phyloP scores from a whole-genome alignment of 2,329 filamentous ascomycete genomes.

The Alternaria triticina region DNA sequence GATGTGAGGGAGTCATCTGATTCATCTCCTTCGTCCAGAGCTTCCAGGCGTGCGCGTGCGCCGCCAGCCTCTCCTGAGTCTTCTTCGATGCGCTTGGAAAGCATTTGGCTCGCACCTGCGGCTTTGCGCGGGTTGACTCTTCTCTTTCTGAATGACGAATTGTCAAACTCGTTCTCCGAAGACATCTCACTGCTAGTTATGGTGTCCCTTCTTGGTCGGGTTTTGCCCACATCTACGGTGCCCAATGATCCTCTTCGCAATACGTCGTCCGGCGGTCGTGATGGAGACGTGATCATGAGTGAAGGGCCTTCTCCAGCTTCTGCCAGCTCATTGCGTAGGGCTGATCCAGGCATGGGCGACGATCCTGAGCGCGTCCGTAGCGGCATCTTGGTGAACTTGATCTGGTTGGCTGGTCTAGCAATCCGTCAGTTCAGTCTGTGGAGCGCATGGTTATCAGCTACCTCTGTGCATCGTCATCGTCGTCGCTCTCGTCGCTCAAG shows the following conservation, averaged over 20 bases:
- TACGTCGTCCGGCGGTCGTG: slow-evolving; percentile 50
- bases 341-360: slow-evolving; percentile 68
- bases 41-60: slow-evolving; percentile 43
- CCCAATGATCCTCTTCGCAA: slow-evolving; percentile 70
- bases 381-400: slow-evolving; percentile 96
- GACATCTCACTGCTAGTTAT: slow-evolving; percentile 84
- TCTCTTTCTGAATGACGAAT: slow-evolving; percentile 68
- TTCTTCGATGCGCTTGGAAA: slow-evolving; percentile 62
- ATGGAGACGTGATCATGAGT: slow-evolving; percentile 63
- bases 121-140: slow-evolving; percentile 67
- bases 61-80: slow-evolving; percentile 46
- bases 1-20: slow-evolving; percentile 49
- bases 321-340: slow-evolving; percentile 62
- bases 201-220: slow-evolving; percentile 73
- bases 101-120: slow-evolving; percentile 59
- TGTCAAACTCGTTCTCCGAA: slow-evolving; percentile 79
- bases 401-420: slow-evolving; percentile 76
- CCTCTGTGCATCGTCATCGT: slow-evolving; percentile 66
- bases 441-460: slow-evolving; percentile 4
- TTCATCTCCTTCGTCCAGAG: slow-evolving; percentile 50
- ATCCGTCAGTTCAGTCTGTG: slow-evolving; percentile 3
- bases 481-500: slow-evolving; percentile 82
- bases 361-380: slow-evolving; percentile 84
- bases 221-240: slow-evolving; percentile 72
- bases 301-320: slow-evolving; percentile 59